These are phyloP conservation scores for Eremomyces bilateralis DNA, from an alignment of 495 filamentous ascomycete genomes.

Conservation along the genomic window DNA sequence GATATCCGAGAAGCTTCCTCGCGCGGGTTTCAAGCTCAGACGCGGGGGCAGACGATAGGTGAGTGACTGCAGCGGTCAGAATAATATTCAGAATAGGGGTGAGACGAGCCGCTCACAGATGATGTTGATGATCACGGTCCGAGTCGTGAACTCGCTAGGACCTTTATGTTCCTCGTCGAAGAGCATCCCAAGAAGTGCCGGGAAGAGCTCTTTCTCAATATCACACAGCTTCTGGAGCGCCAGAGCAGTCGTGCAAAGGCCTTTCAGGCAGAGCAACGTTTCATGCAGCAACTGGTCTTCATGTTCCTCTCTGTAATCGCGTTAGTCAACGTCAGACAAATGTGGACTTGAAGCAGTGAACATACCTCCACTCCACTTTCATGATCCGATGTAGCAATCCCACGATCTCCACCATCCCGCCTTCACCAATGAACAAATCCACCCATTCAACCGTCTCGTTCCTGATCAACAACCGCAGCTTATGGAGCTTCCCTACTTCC, in stretches of 20 bases:
- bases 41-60: constrained; percentile 39
- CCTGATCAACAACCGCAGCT: constrained; percentile 68
- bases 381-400: constrained; percentile 71
- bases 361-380: constrained; percentile 88
- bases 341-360: constrained; percentile 5
- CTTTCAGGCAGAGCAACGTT: constrained; percentile 81
- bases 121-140: constrained; percentile 65
- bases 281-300: constrained; percentile 88
- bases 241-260: constrained; percentile 71
- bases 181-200: constrained; percentile 65
- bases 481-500: constrained; percentile 86
- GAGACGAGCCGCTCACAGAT: constrained; percentile 24
- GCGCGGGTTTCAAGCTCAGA: constrained; percentile 38
- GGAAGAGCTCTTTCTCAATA: constrained; percentile 65
- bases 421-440: constrained; percentile 66
- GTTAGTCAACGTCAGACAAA: constrained; percentile 9
- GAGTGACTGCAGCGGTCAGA: constrained; percentile 29
- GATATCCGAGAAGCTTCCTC: constrained; percentile 45
- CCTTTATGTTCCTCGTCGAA: constrained; percentile 96
- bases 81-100: background rate
- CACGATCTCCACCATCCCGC: constrained; percentile 84
- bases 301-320: constrained; percentile 61
- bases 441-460: constrained; percentile 95
- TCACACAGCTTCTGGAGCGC: constrained; percentile 61
- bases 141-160: constrained; percentile 84